Evolutionary conservation across 768 basidiomycete species (phyloP), one percentile per base, ranked within the genome.

Genomic region (Mycena latifolia): DNA sequence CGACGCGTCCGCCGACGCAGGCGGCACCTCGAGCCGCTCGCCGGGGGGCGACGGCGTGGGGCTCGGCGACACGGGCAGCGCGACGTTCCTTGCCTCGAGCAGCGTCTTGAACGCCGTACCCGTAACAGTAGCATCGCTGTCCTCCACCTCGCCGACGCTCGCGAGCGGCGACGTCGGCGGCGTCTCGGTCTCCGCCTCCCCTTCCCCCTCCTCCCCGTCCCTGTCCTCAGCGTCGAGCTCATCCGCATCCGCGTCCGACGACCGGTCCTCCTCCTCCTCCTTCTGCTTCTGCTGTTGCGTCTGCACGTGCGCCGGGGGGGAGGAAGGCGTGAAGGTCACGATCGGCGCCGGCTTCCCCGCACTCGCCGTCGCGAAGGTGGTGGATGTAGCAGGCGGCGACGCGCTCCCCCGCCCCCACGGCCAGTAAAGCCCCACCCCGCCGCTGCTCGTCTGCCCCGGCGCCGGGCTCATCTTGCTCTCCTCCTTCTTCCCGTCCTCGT

Each of bases 1-100:
- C 51, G 60, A 70, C 45, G 75, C 72, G 62, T 74, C 75, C 48
- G 74, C 72, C 18, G 45, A 20, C 15, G 59, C 56, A n/a, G 70
- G 61, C 29, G 47, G 2, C 24, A n/a, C n/a, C n/a, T n/a, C n/a
- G n/a, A n/a, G n/a, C n/a, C n/a, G n/a, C n/a, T n/a, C n/a, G n/a
- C n/a, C n/a, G n/a, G n/a, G n/a, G n/a, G n/a, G n/a, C n/a, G n/a
- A n/a, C n/a, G n/a, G n/a, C 20, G 2, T n/a, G 43, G 43, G n/a
- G 43, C 3, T 45, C n/a, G 31, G 31, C 6, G 31, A 33, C 31
- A 11, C 31, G 6, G 37, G 37, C 37, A 39, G 37, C 37, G 37
- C 37, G 37, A 39, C 11, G 7, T 3, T 18, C 37, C 7, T 5
- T 14, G 37, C 37, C 33, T 35, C 14, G 33, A 6, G 8, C 33